Conservation (phyloP, 441 rosid genomes). For the Aleurites moluccanus region DNA sequence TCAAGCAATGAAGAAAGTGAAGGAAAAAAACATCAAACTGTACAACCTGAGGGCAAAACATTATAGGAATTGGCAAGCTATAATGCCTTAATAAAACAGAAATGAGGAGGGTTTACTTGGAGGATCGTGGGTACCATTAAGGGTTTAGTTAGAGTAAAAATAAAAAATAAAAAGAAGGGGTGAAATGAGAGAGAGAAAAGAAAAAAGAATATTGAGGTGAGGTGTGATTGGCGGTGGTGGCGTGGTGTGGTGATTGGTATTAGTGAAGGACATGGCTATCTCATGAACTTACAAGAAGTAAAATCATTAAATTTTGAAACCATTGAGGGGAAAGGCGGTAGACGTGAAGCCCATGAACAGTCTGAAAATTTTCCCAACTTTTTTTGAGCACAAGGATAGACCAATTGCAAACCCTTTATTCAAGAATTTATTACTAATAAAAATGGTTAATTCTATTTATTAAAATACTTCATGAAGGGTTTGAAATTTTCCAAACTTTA, state of each 20-base stretch:
- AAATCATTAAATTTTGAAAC: conserved; percentile 16
- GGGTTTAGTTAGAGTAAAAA: conserved; percentile 20
- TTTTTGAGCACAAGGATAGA: too few relatives aligned
- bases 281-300: conserved; percentile 31
- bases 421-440: background rate
- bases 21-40: background rate
- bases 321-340: conserved; percentile 15
- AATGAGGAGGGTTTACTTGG: conserved; percentile 16
- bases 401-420: background rate
- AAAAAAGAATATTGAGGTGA: background rate
- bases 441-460: too few relatives aligned
- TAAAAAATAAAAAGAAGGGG: background rate
- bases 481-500: too few relatives aligned
- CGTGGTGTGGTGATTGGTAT: conserved; percentile 1
- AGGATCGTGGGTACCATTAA: conserved; percentile 54
- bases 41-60: background rate
- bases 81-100: conserved; percentile 18
- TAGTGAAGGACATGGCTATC: conserved; percentile 31
- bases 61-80: conserved; percentile 5
- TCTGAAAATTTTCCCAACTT: background rate
- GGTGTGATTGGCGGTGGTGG: conserved; percentile 19
- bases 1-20: background rate
- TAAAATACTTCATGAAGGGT: too few relatives aligned
- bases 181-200: conserved; percentile 1
- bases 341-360: conserved; percentile 75